Conservation (phyloP, 192 early-diverging fungal genomes). For the Fimicolochytrium jonesii region DNA sequence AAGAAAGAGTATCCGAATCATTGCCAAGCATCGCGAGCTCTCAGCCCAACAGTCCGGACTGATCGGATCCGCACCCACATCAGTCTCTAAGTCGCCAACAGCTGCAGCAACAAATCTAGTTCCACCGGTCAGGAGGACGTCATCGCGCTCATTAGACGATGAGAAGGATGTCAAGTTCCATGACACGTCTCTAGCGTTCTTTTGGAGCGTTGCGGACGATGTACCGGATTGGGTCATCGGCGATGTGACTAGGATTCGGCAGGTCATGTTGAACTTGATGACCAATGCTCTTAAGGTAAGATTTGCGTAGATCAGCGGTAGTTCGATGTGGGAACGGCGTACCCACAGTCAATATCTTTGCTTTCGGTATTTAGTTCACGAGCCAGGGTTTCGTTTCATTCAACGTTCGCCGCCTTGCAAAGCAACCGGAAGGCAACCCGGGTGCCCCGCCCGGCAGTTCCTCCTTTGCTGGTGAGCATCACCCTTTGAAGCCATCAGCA, state of each 20-base stretch:
- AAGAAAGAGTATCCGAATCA: slow-evolving; percentile 16
- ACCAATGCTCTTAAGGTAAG: slow-evolving; percentile 23
- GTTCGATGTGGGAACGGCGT: too few relatives aligned
- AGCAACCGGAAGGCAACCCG: background rate
- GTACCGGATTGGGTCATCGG: slow-evolving; percentile 19
- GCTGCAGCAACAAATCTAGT: too few relatives aligned
- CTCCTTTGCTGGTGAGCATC: too few relatives aligned
- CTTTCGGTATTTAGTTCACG: slow-evolving; percentile 16
- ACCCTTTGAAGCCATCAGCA: too few relatives aligned
- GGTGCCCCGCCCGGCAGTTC: too few relatives aligned
- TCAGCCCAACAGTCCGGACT: too few relatives aligned
- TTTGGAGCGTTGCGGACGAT: slow-evolving; percentile 1
- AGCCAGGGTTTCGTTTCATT: slow-evolving; percentile 2
- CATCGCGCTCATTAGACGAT: background rate
- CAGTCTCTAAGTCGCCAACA: too few relatives aligned
- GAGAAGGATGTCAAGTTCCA: background rate
- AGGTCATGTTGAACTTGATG: slow-evolving; percentile 22
- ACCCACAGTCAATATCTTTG: too few relatives aligned
- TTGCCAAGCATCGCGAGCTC: too few relatives aligned
- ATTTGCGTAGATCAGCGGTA: too few relatives aligned
- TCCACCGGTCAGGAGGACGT: too few relatives aligned
- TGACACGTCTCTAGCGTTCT: background rate
- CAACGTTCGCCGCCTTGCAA: background rate
- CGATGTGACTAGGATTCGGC: slow-evolving; percentile 24
- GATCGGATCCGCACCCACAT: too few relatives aligned